A percentile compares a stretch with the other conserved stretches of the same genome.
Evolutionary conservation across 1,284 basidiomycete genomes (phyloP).

Genomic region (Trichosporon faecale): DNA sequence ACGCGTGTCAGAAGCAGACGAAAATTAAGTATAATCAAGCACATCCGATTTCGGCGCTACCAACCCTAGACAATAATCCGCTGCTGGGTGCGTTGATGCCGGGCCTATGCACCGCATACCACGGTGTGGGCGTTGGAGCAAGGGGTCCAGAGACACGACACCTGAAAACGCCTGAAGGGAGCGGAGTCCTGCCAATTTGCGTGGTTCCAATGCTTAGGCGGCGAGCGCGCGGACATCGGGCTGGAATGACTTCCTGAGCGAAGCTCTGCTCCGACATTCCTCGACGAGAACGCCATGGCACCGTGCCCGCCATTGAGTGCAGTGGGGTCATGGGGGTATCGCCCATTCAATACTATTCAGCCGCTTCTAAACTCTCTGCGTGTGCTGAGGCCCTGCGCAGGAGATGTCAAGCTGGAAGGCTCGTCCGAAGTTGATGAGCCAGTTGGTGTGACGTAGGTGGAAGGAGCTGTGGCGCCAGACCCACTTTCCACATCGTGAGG

Average conservation of each 20-base stretch:
- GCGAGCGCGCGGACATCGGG: not conserved
- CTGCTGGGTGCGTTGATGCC: not conserved
- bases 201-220: not conserved
- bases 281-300: not conserved
- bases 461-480: not conserved
- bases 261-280: not conserved
- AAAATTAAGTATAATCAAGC: not conserved
- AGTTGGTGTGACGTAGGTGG: not conserved
- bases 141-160: not conserved
- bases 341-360: not conserved
- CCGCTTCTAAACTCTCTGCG: not conserved
- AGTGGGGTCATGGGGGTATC: not conserved
- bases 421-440: too few species aligned
- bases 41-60: constrained; percentile 1
- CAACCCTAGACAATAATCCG: not conserved
- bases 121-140: not conserved
- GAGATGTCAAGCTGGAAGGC: too few species aligned
- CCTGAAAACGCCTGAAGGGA: not conserved
- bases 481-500: not conserved
- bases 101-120: not conserved
- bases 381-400: too few species aligned
- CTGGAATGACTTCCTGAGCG: not conserved
- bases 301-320: not conserved
- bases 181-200: not conserved
- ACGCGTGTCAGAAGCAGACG: not conserved